A percentile compares a stretch with the other conserved stretches of the same genome.
phyloP scores from a whole-genome alignment of 2,329 filamentous ascomycete species.

The Basipetospora chlamydospora region DNA sequence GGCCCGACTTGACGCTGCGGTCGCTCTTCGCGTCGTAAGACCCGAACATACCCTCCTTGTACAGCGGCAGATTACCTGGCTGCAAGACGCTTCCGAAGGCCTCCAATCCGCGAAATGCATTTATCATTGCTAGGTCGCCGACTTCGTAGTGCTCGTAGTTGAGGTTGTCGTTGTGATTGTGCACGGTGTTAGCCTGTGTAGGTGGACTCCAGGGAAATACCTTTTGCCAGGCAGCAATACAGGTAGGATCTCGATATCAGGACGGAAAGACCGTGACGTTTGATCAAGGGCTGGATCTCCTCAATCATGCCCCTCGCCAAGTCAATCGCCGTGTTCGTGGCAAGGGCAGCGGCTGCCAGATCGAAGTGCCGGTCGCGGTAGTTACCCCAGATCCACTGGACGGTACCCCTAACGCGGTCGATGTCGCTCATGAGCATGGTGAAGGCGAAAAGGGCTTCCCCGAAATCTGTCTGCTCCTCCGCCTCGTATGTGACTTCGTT shows the following conservation, averaged over 20 bases:
- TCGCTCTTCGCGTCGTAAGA: constrained; percentile 14
- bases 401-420: constrained; percentile 7
- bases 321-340: constrained; percentile 21
- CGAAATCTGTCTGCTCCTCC: neutral
- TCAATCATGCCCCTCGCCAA: constrained; percentile 19
- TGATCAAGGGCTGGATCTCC: neutral
- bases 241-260: neutral
- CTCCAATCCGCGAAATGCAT: neutral
- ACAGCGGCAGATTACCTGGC: constrained; percentile 8
- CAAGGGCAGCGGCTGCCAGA: constrained; percentile 18
- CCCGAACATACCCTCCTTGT: constrained; percentile 13
- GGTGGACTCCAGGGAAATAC: neutral
- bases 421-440: neutral
- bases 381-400: constrained; percentile 18
- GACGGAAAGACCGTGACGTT: neutral
- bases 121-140: neutral
- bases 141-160: neutral
- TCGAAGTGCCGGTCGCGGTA: constrained; percentile 15
- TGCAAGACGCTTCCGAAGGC: constrained; percentile 10
- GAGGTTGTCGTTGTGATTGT: too few relatives aligned
- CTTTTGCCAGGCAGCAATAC: neutral
- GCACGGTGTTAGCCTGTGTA: neutral
- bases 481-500: neutral
- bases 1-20: constrained; percentile 12
- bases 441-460: neutral